Evolutionary conservation across 2,329 filamentous ascomycete species (phyloP).

Genomic region (Blastomyces emzantsi): DNA sequence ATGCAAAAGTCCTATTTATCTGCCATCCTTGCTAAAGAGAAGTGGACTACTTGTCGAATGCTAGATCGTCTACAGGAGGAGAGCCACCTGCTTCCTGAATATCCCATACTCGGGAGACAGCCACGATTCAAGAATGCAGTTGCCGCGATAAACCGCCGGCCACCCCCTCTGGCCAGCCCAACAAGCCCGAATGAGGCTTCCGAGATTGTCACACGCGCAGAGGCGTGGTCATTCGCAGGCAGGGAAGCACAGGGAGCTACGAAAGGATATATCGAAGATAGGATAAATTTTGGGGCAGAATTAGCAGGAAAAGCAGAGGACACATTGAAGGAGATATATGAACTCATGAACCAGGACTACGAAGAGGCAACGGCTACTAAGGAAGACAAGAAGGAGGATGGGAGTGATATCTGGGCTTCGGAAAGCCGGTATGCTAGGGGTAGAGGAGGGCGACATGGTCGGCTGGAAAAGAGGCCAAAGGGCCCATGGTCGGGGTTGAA

Average conservation of each 20-base stretch:
- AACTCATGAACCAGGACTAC: slow-evolving; percentile 28
- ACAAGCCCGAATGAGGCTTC: slow-evolving; percentile 21
- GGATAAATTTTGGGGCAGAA: slow-evolving; percentile 26
- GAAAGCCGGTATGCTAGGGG: slow-evolving; percentile 23
- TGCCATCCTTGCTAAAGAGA: slow-evolving; percentile 32
- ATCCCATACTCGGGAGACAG: slow-evolving; percentile 30
- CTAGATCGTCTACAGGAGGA: slow-evolving; percentile 36
- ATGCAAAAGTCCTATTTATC: slow-evolving; percentile 32
- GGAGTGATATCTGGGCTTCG: slow-evolving; percentile 25
- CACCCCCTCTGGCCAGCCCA: slow-evolving; percentile 10
- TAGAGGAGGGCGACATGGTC: slow-evolving; percentile 14
- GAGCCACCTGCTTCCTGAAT: slow-evolving; percentile 37
- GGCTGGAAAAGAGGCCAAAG: slow-evolving; percentile 21
- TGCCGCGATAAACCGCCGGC: slow-evolving; percentile 22
- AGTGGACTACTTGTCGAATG: slow-evolving; percentile 27
- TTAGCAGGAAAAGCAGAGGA: slow-evolving; percentile 23
- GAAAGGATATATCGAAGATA: slow-evolving; percentile 28
- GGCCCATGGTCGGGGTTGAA: slow-evolving; percentile 33
- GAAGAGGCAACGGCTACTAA: slow-evolving; percentile 19
- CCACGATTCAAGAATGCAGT: slow-evolving; percentile 29
- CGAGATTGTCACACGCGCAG: slow-evolving; percentile 27
- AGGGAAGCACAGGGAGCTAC: slow-evolving; percentile 25
- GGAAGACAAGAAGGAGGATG: slow-evolving; percentile 16
- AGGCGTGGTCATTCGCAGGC: slow-evolving; percentile 36
- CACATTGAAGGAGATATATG: slow-evolving; percentile 27